Evolutionary conservation across 2,329 filamentous ascomycete species (phyloP).

Genomic region (Neurospora sp.): DNA sequence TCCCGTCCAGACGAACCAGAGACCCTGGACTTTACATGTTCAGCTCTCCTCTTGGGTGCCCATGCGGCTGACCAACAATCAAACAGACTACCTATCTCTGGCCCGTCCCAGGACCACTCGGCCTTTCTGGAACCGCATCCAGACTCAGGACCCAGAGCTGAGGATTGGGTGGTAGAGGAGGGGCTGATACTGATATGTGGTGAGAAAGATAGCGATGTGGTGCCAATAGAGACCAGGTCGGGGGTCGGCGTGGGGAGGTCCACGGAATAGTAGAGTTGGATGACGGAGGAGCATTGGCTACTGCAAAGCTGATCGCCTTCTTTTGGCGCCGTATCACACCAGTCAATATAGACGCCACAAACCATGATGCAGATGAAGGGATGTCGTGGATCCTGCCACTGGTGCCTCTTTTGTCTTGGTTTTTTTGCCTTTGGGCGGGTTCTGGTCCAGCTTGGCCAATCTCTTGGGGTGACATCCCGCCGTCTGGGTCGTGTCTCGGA

Average conservation of each 20-base stretch:
- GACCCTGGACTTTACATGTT: not conserved
- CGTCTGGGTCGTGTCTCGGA: not conserved
- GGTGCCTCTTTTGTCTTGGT: not conserved
- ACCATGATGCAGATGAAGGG: not conserved
- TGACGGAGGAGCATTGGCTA: not conserved
- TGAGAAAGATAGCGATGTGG: not conserved
- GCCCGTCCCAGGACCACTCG: not conserved
- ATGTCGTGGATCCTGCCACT: not conserved
- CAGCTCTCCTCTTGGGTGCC: not conserved
- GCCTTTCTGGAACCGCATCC: not conserved
- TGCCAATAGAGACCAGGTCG: not conserved
- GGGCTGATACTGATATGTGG: not conserved
- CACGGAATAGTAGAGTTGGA: not conserved
- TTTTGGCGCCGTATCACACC: not conserved
- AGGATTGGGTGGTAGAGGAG: not conserved
- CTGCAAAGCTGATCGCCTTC: not conserved
- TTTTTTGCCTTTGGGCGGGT: not conserved
- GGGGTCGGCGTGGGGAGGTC: not conserved
- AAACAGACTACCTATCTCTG: not conserved
- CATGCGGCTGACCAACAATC: not conserved
- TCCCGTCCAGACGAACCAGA: not conserved
- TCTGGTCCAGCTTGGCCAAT: not conserved
- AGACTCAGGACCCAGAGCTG: not conserved
- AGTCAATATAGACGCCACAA: not conserved
- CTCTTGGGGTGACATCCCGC: not conserved